A percentile compares a stretch with the other conserved stretches of the same genome.
Evolutionary conservation across 192 early-diverging fungal species (phyloP).

Genomic region (Rhizoclosmatium globosum): DNA sequence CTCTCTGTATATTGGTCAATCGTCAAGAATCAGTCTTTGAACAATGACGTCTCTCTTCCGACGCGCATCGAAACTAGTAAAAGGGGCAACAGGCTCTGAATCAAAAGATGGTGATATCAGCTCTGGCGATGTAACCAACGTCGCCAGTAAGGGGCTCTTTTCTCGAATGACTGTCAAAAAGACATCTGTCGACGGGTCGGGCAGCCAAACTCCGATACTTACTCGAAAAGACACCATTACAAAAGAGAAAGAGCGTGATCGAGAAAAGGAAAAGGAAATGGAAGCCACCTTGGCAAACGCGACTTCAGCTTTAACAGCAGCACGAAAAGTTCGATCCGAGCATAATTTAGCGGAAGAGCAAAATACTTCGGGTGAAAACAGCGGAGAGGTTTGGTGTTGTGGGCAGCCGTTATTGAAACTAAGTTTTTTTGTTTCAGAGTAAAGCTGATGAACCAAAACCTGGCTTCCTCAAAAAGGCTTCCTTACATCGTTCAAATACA

Average conservation of each 20-base stretch:
- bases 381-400: no score
- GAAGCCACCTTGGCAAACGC: neutral
- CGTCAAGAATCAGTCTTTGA: neutral
- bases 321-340: neutral
- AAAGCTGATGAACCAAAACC: neutral
- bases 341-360: constrained; percentile 10
- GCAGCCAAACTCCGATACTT: no score
- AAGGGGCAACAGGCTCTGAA: neutral
- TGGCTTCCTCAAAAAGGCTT: neutral
- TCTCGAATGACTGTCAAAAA: neutral
- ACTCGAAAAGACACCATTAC: neutral
- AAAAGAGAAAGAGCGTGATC: neutral
- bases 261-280: neutral
- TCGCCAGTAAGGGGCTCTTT: neutral
- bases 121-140: neutral
- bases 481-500: neutral
- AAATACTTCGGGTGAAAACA: neutral
- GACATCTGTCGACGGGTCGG: neutral
- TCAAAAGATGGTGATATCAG: neutral
- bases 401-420: neutral
- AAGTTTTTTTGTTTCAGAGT: neutral
- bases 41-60: neutral
- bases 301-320: neutral
- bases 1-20: no score
- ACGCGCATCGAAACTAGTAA: neutral